A percentile compares a stretch with the other conserved stretches of the same genome.
These are phyloP conservation scores for Citeromyces matritensis DNA, from an alignment of 805 yeast species.

Conservation along the genomic window DNA sequence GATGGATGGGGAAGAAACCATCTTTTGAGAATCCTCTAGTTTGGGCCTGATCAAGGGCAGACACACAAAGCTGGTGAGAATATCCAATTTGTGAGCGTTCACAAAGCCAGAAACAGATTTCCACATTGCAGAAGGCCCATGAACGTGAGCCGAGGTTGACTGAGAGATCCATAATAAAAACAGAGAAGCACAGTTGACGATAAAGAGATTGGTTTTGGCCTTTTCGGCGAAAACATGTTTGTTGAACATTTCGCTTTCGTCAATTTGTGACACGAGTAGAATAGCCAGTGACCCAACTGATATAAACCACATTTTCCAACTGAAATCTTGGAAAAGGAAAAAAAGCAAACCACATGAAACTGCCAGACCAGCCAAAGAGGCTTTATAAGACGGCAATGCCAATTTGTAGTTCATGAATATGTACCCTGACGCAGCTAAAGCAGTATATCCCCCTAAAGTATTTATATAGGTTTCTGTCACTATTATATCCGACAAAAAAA, in stretches of 20 bases:
- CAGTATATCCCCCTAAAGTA: too few relatives aligned
- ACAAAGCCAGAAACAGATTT: background rate
- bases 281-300: conserved; percentile 14
- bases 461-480: too few relatives aligned
- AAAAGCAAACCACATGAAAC: conserved; percentile 4
- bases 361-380: too few relatives aligned
- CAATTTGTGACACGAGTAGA: conserved; percentile 13
- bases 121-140: background rate
- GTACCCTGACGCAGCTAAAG: too few relatives aligned
- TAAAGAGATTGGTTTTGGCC: conserved; percentile 10
- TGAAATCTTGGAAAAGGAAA: conserved; percentile 7
- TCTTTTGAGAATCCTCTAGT: background rate
- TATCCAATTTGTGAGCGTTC: background rate
- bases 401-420: too few relatives aligned
- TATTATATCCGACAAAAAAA: too few relatives aligned
- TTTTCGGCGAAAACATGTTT: conserved; percentile 8
- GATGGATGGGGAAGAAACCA: conserved; percentile 3
- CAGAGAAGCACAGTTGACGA: conserved; percentile 5
- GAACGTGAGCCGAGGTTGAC: conserved; percentile 2
- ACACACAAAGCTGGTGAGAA: background rate
- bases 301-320: conserved; percentile 13
- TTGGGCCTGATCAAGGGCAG: background rate
- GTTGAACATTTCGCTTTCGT: conserved; percentile 8
- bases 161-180: conserved; percentile 4
- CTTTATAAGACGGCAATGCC: too few relatives aligned